These are phyloP conservation scores for Apiospora pterosperma DNA, from an alignment of 2,329 filamentous ascomycete species.

Conservation along the genomic window DNA sequence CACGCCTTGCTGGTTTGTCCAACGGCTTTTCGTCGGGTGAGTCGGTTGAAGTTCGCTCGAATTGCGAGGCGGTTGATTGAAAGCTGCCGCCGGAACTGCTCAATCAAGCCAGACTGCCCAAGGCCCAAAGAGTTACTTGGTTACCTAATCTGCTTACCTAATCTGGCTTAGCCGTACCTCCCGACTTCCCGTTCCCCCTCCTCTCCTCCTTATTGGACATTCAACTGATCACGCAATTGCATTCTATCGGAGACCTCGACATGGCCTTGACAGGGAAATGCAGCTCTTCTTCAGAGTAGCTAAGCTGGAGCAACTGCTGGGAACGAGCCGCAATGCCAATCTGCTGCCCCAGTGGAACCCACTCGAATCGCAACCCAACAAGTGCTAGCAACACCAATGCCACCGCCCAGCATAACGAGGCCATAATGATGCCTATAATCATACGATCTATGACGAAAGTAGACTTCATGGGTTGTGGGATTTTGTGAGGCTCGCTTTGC, in stretches of 20 bases:
- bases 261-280: neutral
- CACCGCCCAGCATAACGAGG: neutral
- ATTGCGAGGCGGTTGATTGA: neutral
- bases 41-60: slow-evolving; percentile 6
- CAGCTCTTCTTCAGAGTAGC: neutral
- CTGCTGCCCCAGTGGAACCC: neutral
- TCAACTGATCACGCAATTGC: neutral
- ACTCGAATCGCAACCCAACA: neutral
- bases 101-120: no score
- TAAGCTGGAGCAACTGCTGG: neutral
- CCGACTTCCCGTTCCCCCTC: no score
- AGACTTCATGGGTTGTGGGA: neutral
- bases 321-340: neutral
- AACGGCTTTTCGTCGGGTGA: slow-evolving; percentile 5
- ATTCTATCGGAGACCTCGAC: neutral
- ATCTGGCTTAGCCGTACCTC: no score
- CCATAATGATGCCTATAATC: neutral
- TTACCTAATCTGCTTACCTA: neutral
- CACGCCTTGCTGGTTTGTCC: neutral
- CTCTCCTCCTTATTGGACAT: no score
- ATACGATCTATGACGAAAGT: neutral
- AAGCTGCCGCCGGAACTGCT: neutral
- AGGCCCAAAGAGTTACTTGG: no score
- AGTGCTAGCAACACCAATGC: neutral
- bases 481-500: neutral